Evolutionary conservation across 495 filamentous ascomycete species (phyloP), one percentile per base, ranked within the genome.

Genomic region (Xylaria grammica): DNA sequence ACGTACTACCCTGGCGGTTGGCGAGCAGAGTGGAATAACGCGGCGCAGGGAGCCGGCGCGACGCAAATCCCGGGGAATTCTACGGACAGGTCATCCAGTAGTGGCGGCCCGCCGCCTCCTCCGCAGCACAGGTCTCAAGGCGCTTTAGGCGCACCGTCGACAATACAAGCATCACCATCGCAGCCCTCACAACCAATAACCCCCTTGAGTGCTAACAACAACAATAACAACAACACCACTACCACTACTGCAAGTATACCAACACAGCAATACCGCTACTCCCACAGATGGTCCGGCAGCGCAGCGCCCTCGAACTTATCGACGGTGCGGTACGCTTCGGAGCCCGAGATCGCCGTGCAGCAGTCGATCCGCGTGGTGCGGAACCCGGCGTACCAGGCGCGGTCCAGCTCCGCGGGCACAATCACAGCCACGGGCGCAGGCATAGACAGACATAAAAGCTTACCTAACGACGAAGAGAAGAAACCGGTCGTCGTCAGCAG

Each of bases 261-360:
- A 19, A 50, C 53, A 19, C 46, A 60, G 11, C 6, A 38, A 7
- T 54, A 60, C 7, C 24, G 17, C 22, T 57, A 36, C 1, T 42
- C 24, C 13, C 65, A 70, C 22, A 71, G 71, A 52, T 68, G 71
- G 1, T 52, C 71, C 0, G 66, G 67, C 32, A 72, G 71, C 48
- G 45, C 67, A 4, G 61, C 63, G 10, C 69, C 62, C 57, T 74
- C 72, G 15, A 58, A 70, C 7, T 29, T 74, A 1, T 72, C 72
- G 8, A 69, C 72, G 10, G 69, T 74, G 24, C 56, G 72, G 10
- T 74, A 74, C 42, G 71, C 69, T 22, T 64, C 69, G 3, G 51
- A 67, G 53, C 71, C 71, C 10, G 71, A 72, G 54, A 60, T 74
- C 53, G 71, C 71, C 19, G 67, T 74, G n/a, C 67, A 67, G 2